Evolutionary conservation across 176 grass and related monocot species (phyloP).

Genomic region (Guadua angustifolia): DNA sequence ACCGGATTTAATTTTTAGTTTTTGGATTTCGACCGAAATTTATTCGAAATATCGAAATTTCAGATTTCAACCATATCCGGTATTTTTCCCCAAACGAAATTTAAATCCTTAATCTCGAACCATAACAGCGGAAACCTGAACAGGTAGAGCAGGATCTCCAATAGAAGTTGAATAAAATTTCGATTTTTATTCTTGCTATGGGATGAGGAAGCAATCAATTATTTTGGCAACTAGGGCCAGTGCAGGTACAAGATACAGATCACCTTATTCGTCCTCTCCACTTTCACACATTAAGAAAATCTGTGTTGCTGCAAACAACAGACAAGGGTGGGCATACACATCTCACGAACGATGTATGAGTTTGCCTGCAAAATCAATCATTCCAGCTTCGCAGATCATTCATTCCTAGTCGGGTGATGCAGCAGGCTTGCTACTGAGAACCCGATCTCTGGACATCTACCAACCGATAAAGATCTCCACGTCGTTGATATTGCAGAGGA

Average conservation of each 20-base stretch:
- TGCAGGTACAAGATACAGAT: conserved; percentile 9
- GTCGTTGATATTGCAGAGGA: conserved; percentile 65
- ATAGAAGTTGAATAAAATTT: too few species aligned
- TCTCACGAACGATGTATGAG: background rate
- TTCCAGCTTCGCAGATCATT: background rate
- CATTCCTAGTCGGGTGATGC: background rate
- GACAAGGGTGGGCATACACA: background rate
- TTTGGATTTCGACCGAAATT: too few species aligned
- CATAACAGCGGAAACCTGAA: background rate
- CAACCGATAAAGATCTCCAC: conserved; percentile 85
- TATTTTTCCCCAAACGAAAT: too few species aligned
- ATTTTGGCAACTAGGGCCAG: background rate
- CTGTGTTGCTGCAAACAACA: background rate
- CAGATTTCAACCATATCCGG: too few species aligned
- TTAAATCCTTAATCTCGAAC: background rate
- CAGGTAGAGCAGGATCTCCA: background rate
- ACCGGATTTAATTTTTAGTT: too few species aligned
- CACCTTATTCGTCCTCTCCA: conserved; percentile 17
- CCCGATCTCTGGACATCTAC: conserved; percentile 74
- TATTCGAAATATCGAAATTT: too few species aligned
- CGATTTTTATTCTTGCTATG: background rate
- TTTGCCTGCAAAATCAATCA: background rate
- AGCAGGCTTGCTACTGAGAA: conserved; percentile 41
- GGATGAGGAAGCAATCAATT: background rate
- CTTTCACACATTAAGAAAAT: background rate